A percentile compares a stretch with the other conserved stretches of the same genome.
These are phyloP conservation scores for Protea cynaroides DNA, from an alignment of 164 flowering plant genomes.

Conservation along the genomic window DNA sequence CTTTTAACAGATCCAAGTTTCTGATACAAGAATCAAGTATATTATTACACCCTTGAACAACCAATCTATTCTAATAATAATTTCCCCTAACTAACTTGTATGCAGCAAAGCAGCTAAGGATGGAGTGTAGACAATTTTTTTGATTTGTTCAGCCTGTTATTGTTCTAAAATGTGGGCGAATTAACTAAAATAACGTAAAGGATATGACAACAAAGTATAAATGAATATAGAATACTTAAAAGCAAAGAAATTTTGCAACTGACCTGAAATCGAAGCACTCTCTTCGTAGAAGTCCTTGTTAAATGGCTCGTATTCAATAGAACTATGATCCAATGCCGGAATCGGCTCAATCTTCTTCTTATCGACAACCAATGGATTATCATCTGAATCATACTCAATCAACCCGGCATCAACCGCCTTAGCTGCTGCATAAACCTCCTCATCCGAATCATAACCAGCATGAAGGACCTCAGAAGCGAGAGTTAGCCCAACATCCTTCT, in stretches of 20 bases:
- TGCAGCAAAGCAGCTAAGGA: too few relatives aligned
- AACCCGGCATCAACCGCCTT: slow-evolving; percentile 96
- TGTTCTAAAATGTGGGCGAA: too few relatives aligned
- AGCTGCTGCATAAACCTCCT: slow-evolving; percentile 97
- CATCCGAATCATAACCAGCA: slow-evolving; percentile 95
- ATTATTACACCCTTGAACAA: too few relatives aligned
- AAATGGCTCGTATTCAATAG: slow-evolving; percentile 77
- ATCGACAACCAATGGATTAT: slow-evolving; percentile 75
- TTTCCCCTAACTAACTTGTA: too few relatives aligned
- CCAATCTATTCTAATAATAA: too few relatives aligned
- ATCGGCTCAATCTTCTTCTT: slow-evolving; percentile 93
- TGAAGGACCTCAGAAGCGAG: slow-evolving; percentile 83
- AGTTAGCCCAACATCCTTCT: slow-evolving; percentile 84
- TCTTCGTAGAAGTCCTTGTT: slow-evolving; percentile 94
- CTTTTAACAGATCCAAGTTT: too few relatives aligned
- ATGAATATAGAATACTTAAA: background rate
- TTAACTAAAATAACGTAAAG: too few relatives aligned
- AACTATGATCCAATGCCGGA: slow-evolving; percentile 77
- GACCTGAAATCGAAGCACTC: slow-evolving; percentile 75
- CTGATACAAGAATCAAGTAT: too few relatives aligned
- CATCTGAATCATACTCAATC: slow-evolving; percentile 94
- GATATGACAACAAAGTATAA: too few relatives aligned
- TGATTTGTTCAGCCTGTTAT: too few relatives aligned
- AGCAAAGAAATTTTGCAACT: background rate
- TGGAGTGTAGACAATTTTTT: too few relatives aligned